Evolutionary conservation across 768 basidiomycete species (phyloP).

Genomic region (Suillus americanus): DNA sequence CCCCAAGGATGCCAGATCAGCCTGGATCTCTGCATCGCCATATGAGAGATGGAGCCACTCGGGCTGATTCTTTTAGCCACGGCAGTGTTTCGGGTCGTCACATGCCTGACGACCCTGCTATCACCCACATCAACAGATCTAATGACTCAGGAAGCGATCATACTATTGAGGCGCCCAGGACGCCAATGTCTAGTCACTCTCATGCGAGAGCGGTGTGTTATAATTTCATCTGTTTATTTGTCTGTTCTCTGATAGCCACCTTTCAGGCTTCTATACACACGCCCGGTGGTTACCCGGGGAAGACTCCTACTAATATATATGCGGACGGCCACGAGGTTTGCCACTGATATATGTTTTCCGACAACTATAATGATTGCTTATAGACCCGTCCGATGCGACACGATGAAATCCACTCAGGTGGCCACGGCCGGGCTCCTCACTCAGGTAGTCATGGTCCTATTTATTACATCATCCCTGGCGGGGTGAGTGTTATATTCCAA

Average conservation of each 20-base stretch:
- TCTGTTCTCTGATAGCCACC: slow-evolving; percentile 14
- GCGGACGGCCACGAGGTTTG: slow-evolving; percentile 20
- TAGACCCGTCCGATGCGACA: slow-evolving; percentile 26
- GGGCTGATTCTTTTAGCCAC: slow-evolving; percentile 21
- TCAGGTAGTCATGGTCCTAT: slow-evolving; percentile 31
- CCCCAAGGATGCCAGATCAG: slow-evolving; percentile 24
- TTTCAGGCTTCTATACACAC: slow-evolving; percentile 16
- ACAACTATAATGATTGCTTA: background rate
- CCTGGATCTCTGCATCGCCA: slow-evolving; percentile 10
- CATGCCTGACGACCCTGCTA: slow-evolving; percentile 18
- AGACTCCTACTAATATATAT: slow-evolving; percentile 33
- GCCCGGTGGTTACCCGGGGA: slow-evolving; percentile 10
- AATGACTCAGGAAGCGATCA: slow-evolving; percentile 28
- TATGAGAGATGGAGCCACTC: slow-evolving; percentile 11
- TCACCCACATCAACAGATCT: slow-evolving; percentile 21
- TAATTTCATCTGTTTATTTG: background rate
- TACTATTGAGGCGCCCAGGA: slow-evolving; percentile 28
- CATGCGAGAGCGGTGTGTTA: slow-evolving; percentile 27
- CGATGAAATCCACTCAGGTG: slow-evolving; percentile 23
- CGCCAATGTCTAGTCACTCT: slow-evolving; percentile 21
- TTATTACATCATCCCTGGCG: slow-evolving; percentile 66
- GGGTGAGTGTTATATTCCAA: slow-evolving; percentile 65
- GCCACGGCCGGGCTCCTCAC: slow-evolving; percentile 17
- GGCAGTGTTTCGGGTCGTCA: slow-evolving; percentile 10
- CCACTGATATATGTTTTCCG: slow-evolving; percentile 9